Base-by-base conservation (phyloP, 2,329 filamentous ascomycete genomes). In the Knufia fluminis region DNA sequence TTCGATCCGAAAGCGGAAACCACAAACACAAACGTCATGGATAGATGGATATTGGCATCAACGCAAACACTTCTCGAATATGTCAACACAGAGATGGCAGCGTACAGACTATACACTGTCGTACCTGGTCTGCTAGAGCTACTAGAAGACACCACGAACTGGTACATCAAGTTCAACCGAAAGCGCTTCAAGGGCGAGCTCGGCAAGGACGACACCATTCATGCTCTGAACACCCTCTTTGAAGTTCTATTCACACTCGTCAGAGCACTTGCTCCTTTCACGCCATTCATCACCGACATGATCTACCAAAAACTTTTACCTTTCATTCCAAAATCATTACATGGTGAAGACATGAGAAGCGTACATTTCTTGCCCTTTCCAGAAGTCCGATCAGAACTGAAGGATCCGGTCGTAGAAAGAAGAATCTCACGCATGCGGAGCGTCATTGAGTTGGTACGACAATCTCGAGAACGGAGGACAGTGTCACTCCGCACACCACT, bases 341-440 rank as follows among this genome's bases (percentile, higher is more conserved):
- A 73, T 38, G 82, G 76, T 35, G 77, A 84, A 59, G 91, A 97
- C 63, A 67, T 81, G 54, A 81, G 89, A 58, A 94, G 87, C 62
- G 86, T 98, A 4, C 92, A 97, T 70, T 98, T 97, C 75, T 72
- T 96, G 50, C 69, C 83, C 4, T 97, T 91, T 75, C 92, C 92
- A 10, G 84, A 89, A 55, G 89, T 96, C 1, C 80, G 88, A 53
- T 77, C 88, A 60, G 89, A 94, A 63, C 77, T 97, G 3, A 96
- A 95, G 62, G 85, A 97, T 64, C 77, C 80, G 44, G 83, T 80
- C 19, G 83, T 97, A 39, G 91, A 97, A 71, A 80, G 92, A 54
- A 80, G 86, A 57, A 89, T 97, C 10, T 76, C 79, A 54, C 82
- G 89, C 42, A 97, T 98, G 92, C 91, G 97, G 68, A 85, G 83